Conservation (phyloP, 2,329 filamentous ascomycete genomes). For the Domatiomyces catenatus region DNA sequence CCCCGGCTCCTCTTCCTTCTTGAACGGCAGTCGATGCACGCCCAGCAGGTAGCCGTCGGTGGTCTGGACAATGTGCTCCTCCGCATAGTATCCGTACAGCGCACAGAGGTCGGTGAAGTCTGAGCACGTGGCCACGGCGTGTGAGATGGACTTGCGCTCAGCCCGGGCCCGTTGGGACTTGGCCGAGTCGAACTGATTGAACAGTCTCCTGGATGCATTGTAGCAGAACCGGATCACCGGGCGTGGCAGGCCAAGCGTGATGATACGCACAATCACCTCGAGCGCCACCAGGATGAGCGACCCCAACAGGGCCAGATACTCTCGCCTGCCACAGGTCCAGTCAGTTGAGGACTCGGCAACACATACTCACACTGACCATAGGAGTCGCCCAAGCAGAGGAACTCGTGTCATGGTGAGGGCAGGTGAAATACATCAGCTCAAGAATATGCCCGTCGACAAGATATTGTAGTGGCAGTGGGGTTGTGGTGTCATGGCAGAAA, state of each 20-base stretch:
- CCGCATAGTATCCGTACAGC: slow-evolving; percentile 78
- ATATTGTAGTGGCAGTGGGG: too few species aligned
- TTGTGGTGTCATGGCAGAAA: too few species aligned
- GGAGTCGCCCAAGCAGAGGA: slow-evolving; percentile 48
- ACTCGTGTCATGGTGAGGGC: slow-evolving; percentile 36
- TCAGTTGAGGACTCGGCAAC: slow-evolving; percentile 2
- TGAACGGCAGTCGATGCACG: slow-evolving; percentile 72
- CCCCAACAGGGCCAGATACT: slow-evolving; percentile 73
- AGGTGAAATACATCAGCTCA: too few species aligned
- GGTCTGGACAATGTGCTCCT: slow-evolving; percentile 93
- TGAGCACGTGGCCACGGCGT: slow-evolving; percentile 66
- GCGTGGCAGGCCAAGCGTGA: slow-evolving; percentile 73
- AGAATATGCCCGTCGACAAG: too few species aligned
- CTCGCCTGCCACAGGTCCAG: slow-evolving; percentile 39
- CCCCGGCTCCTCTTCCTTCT: slow-evolving; percentile 47
- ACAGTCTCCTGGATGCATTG: slow-evolving; percentile 61
- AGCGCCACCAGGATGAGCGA: slow-evolving; percentile 72
- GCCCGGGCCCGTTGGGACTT: slow-evolving; percentile 52
- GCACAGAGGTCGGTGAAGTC: slow-evolving; percentile 93
- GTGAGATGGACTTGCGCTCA: slow-evolving; percentile 54
- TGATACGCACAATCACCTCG: slow-evolving; percentile 66
- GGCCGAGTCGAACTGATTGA: slow-evolving; percentile 61
- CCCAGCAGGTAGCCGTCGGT: slow-evolving; percentile 86
- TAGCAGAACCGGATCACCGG: slow-evolving; percentile 74
- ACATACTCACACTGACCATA: slow-evolving; percentile 25